These are phyloP conservation scores for Ajuga reptans DNA, from an alignment of 305 asterid genomes.

Conservation along the genomic window DNA sequence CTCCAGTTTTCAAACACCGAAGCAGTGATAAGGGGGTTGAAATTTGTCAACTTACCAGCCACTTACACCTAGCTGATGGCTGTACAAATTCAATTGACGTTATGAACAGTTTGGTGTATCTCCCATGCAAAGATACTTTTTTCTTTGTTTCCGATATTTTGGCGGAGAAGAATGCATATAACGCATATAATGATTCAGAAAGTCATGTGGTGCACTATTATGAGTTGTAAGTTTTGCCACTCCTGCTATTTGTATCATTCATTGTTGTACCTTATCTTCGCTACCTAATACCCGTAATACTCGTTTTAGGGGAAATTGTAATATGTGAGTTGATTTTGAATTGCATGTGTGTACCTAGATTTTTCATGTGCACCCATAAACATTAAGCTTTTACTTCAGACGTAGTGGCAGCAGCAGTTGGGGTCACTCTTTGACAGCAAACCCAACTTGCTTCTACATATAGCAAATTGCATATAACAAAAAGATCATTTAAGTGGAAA, in stretches of 20 bases:
- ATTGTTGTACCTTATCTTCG: not conserved
- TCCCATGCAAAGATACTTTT: conserved; percentile 62
- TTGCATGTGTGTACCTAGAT: not conserved
- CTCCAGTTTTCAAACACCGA: conserved; percentile 59
- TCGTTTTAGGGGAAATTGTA: not conserved
- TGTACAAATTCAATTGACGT: conserved; percentile 43
- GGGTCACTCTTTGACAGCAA: not conserved
- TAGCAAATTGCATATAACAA: not conserved
- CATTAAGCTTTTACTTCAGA: not conserved
- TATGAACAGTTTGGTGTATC: conserved; percentile 76
- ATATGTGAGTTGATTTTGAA: not conserved
- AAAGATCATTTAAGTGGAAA: not conserved
- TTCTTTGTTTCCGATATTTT: conserved; percentile 67
- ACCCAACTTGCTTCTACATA: not conserved
- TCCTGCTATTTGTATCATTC: not conserved
- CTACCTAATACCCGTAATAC: not conserved
- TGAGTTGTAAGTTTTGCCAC: conserved; percentile 45
- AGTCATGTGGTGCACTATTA: conserved; percentile 57
- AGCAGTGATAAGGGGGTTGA: conserved; percentile 26
- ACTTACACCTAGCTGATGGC: conserved; percentile 74
- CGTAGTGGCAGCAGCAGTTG: not conserved
- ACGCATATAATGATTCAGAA: conserved; percentile 40
- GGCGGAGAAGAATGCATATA: conserved; percentile 44
- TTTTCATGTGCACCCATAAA: not conserved
- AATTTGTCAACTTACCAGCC: conserved; percentile 28